Conservation (phyloP, 768 basidiomycete species). For the Krasilnikovozyma curviuscula region DNA sequence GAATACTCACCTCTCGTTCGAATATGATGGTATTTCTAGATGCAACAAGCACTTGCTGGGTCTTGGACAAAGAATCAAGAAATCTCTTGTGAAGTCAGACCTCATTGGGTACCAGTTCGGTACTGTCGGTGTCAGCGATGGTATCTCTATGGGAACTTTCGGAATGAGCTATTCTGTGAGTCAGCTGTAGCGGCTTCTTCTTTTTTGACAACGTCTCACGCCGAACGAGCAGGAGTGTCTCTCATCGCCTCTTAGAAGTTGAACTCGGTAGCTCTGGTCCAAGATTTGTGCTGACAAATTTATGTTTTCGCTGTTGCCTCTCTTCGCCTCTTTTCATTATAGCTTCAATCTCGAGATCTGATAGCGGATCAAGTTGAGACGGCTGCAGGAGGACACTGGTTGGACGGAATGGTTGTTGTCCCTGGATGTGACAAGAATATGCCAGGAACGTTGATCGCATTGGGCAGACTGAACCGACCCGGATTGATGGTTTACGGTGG, state of each 20-base stretch:
- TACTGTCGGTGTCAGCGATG: constrained; percentile 91
- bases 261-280: too few relatives aligned
- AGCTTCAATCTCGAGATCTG: constrained; percentile 90
- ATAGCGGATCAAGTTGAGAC: constrained; percentile 96
- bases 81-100: constrained; percentile 46
- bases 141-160: constrained; percentile 90
- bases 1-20: not conserved
- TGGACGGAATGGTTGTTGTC: constrained; percentile 91
- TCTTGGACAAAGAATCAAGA: constrained; percentile 69
- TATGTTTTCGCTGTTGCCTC: constrained; percentile 17
- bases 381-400: constrained; percentile 88
- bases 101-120: constrained; percentile 95
- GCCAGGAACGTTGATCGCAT: constrained; percentile 97
- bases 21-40: constrained; percentile 29
- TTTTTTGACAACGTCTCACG: not conserved
- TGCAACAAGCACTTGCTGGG: constrained; percentile 86
- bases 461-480: constrained; percentile 86
- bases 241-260: constrained; percentile 9
- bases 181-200: not conserved
- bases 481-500: constrained; percentile 97
- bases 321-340: constrained; percentile 27
- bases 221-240: not conserved
- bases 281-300: not conserved
- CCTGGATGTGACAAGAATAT: constrained; percentile 99
- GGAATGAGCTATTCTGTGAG: constrained; percentile 53